Percentiles rank a stretch among this genome's conserved stretches.
Evolutionary conservation across 495 filamentous ascomycete genomes (phyloP).

Genomic region (Arthonia radiata): DNA sequence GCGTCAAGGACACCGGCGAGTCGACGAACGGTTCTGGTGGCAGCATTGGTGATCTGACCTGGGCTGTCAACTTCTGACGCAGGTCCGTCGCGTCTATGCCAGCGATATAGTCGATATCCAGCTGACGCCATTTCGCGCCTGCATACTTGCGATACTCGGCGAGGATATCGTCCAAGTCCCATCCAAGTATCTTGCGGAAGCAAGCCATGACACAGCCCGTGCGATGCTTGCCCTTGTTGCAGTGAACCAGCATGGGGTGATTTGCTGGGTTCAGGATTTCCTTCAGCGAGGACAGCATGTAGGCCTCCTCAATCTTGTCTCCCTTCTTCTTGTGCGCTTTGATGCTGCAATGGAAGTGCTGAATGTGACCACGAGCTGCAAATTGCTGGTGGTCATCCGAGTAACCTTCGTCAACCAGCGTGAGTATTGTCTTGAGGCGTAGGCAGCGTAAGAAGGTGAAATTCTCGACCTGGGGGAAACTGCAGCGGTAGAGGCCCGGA

Average conservation of each 20-base stretch:
- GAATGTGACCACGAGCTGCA: slow-evolving; percentile 33
- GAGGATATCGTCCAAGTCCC: slow-evolving; percentile 28
- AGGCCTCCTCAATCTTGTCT: slow-evolving; percentile 24
- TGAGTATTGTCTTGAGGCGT: slow-evolving; percentile 49
- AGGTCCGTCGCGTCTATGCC: slow-evolving; percentile 14
- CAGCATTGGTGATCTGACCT: neutral
- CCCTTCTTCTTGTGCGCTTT: slow-evolving; percentile 45
- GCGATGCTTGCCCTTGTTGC: slow-evolving; percentile 77
- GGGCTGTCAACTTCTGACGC: neutral
- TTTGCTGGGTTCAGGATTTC: slow-evolving; percentile 39
- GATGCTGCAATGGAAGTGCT: slow-evolving; percentile 43
- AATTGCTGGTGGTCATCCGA: slow-evolving; percentile 33
- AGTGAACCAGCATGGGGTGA: slow-evolving; percentile 60
- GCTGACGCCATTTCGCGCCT: slow-evolving; percentile 30
- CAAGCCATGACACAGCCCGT: slow-evolving; percentile 60
- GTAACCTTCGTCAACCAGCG: slow-evolving; percentile 44
- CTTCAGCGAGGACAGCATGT: slow-evolving; percentile 36
- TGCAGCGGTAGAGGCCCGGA: slow-evolving; percentile 49
- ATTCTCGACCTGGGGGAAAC: slow-evolving; percentile 40
- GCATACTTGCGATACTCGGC: slow-evolving; percentile 45
- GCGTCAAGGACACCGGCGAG: neutral
- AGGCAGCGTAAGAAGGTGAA: slow-evolving; percentile 37
- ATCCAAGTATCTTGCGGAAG: slow-evolving; percentile 38
- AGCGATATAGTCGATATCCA: slow-evolving; percentile 28
- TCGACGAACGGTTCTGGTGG: neutral